Base-by-base conservation (phyloP, 2,329 filamentous ascomycete genomes). In the Nemania bipapillata region DNA sequence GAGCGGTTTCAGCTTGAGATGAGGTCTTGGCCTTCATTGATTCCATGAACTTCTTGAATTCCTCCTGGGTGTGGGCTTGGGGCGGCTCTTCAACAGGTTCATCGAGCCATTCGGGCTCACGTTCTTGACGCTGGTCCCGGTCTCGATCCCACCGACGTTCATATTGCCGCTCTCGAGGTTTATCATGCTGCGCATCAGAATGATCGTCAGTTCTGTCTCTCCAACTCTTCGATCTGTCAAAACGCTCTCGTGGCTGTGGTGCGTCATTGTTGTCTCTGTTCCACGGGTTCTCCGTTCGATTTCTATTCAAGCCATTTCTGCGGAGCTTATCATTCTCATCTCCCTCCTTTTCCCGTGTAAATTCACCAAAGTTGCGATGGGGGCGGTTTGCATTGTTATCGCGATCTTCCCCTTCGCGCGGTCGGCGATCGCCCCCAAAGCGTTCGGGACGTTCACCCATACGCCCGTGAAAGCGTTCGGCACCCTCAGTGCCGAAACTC, bases 41-140 rank as follows among this genome's bases (percentile, higher is more conserved):
- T 74, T 96, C 93, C 86, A 97, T 97, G 89, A 95, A 97, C 73
- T 92, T 92, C 81, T 96, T 91, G 79, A 97, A 96, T 73, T 97
- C 94, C 77, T 96, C 94, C 75, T 93, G 91, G 0, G 94, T 97
- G 74, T 93, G 92, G 4, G 86, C 87, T 74, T 91, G 88, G 40
- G 87, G 83, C 74, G 91, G 89, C 59, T 92, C 91, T 66, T 91
- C 90, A 24, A 86, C 86, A 17, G 89, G 89, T 66, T 90, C 87
- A 77, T 96, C 93, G 80, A 97, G 86, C 95, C 94, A 97, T 80
- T 97, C 94, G 4, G 95, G 94, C 58, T 97, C 93, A 72, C 92
- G 90, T 77, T 96, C 93, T 72, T 86, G 82, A 66, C 87, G 86
- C 37, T 85, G 85, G 28, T 89, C 83, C 53, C 79, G 78, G 50